These are phyloP conservation scores for Cytospora piceae DNA, from an alignment of 2,329 filamentous ascomycete genomes.

Conservation along the genomic window DNA sequence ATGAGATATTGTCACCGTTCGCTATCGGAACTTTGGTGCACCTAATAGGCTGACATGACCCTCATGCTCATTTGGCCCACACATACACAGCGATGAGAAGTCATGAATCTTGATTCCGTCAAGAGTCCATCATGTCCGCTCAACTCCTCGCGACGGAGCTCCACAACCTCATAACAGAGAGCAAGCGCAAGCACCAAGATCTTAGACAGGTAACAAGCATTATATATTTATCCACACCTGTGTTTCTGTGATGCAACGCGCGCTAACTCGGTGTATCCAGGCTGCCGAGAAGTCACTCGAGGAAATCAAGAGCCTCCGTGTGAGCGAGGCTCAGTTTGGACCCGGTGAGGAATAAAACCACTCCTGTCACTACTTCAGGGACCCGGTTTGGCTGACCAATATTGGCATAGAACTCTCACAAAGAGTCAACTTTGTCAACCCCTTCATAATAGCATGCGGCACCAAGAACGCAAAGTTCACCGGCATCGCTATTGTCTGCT, in stretches of 20 bases:
- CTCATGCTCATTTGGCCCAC: background rate
- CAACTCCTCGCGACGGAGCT: slow-evolving; percentile 89
- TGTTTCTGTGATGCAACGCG: background rate
- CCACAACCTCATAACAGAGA: slow-evolving; percentile 89
- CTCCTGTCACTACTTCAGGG: slow-evolving; percentile 55
- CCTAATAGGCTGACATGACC: background rate
- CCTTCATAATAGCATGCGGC: slow-evolving; percentile 90
- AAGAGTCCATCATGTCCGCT: slow-evolving; percentile 72
- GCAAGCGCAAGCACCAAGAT: slow-evolving; percentile 91
- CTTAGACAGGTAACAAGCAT: slow-evolving; percentile 71
- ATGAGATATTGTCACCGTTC: background rate
- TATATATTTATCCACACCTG: slow-evolving; percentile 34
- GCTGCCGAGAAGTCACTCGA: slow-evolving; percentile 92
- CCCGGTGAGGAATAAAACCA: slow-evolving; percentile 24
- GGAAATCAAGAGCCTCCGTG: slow-evolving; percentile 77
- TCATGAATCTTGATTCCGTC: slow-evolving; percentile 21
- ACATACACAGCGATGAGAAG: slow-evolving; percentile 8
- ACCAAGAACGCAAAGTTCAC: slow-evolving; percentile 92
- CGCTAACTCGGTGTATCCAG: slow-evolving; percentile 46
- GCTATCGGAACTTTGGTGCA: background rate
- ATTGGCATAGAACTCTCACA: slow-evolving; percentile 73
- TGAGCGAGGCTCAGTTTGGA: slow-evolving; percentile 73
- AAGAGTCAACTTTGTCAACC: slow-evolving; percentile 82
- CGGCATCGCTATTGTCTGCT: slow-evolving; percentile 81
- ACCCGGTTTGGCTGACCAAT: slow-evolving; percentile 28